These are phyloP conservation scores for Candida tallmaniae DNA, from an alignment of 805 yeast species.

Conservation along the genomic window DNA sequence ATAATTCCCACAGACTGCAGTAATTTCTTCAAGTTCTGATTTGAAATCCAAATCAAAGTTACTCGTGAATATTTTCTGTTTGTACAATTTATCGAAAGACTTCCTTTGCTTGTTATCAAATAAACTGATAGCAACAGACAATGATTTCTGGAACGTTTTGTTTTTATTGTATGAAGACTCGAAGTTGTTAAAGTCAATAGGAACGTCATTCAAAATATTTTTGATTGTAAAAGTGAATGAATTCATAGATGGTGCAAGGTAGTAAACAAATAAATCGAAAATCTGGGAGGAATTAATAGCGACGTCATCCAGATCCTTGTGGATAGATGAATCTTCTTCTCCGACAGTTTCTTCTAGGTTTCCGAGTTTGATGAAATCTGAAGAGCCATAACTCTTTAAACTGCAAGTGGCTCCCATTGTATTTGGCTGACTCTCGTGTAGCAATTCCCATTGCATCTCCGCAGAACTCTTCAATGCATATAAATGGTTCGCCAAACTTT, in stretches of 20 bases:
- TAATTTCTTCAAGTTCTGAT: slow-evolving; percentile 72
- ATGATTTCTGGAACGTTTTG: slow-evolving; percentile 41
- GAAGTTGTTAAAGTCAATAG: slow-evolving; percentile 39
- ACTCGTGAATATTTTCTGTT: slow-evolving; percentile 45
- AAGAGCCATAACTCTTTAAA: slow-evolving; percentile 18
- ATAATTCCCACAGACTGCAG: slow-evolving; percentile 81
- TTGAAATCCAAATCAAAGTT: slow-evolving; percentile 31
- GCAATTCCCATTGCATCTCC: slow-evolving; percentile 58
- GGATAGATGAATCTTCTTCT: slow-evolving; percentile 4
- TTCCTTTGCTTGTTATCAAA: slow-evolving; percentile 53
- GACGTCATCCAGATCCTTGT: slow-evolving; percentile 15
- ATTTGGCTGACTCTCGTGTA: slow-evolving; percentile 24
- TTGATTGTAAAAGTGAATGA: slow-evolving; percentile 61
- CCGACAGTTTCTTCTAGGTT: slow-evolving; percentile 12
- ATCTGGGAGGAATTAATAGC: slow-evolving; percentile 40
- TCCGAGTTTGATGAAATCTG: slow-evolving; percentile 18
- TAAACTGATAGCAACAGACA: slow-evolving; percentile 48
- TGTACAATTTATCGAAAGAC: slow-evolving; percentile 56
- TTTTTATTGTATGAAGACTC: slow-evolving; percentile 34
- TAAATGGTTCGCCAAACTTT: slow-evolving; percentile 49
- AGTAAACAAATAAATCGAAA: slow-evolving; percentile 60
- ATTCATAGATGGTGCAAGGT: slow-evolving; percentile 69
- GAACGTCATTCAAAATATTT: slow-evolving; percentile 55
- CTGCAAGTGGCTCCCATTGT: slow-evolving; percentile 15
- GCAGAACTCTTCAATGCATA: slow-evolving; percentile 68